Conservation (phyloP, 208 protist species). For the Leishmania gerbilli region DNA sequence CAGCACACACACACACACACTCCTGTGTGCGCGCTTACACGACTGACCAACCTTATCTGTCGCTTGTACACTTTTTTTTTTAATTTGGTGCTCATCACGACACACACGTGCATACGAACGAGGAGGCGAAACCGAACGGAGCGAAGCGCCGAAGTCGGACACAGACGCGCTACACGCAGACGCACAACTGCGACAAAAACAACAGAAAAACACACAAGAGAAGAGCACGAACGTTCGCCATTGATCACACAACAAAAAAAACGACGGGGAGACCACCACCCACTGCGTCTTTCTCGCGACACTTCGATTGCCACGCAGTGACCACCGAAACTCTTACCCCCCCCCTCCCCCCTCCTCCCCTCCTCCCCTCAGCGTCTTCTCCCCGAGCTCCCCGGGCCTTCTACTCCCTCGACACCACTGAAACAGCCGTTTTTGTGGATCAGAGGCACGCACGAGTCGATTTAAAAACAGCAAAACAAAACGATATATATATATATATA, state of each 20-base stretch:
- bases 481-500: not conserved
- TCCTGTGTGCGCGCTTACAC: not conserved
- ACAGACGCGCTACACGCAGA: not conserved
- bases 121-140: not conserved
- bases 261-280: not conserved
- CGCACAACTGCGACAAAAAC: not conserved
- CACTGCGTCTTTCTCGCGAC: not conserved
- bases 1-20: not conserved
- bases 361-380: not conserved
- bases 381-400: not conserved
- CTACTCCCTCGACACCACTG: not conserved
- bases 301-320: not conserved
- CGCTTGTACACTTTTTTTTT: too few relatives aligned
- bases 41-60: not conserved
- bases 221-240: not conserved
- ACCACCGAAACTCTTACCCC: not conserved
- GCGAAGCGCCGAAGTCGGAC: not conserved
- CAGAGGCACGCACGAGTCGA: not conserved
- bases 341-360: too few relatives aligned
- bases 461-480: not conserved
- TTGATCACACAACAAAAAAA: not conserved
- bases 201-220: not conserved
- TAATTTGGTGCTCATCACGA: not conserved
- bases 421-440: not conserved
- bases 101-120: not conserved